Base-by-base conservation (phyloP, 2,329 filamentous ascomycete species). In the Colletotrichum echinochloae region DNA sequence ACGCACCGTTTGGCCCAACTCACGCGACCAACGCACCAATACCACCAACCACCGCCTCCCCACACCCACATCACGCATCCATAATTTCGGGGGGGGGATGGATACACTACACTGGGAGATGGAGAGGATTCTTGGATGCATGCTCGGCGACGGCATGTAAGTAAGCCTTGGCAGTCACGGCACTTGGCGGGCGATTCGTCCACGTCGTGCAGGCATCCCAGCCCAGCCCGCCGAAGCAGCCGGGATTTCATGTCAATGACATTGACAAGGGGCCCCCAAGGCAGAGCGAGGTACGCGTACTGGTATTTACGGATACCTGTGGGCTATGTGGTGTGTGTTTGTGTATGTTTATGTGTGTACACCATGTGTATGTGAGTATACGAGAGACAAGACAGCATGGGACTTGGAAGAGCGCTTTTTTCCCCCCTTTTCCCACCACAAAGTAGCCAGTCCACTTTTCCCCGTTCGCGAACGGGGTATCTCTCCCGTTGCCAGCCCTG, bases 111-210 rank as follows among this genome's bases (percentile, higher is more conserved):
- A n/a, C n/a, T n/a, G n/a, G n/a, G n/a, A n/a, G n/a, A n/a, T n/a
- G n/a, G 18, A 41, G 33, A 23, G 33, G 57, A 60, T 28, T 41
- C 28, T 18, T n/a, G n/a, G n/a, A n/a, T n/a, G n/a, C n/a, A n/a
- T n/a, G n/a, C n/a, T n/a, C n/a, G n/a, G n/a, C n/a, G n/a, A n/a
- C n/a, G n/a, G n/a, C 39, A 35, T 37, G 28, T 33, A 57, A 66
- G 63, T 70, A 61, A 61, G 56, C 33, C 63, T 70, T 70, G 67
- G 63, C 52, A 37, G 30, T 59, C 64, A 57, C 67, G 64, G 67
- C 57, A 62, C 57, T 70, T 67, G 67, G 64, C 57, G 64, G 44
- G 64, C 64, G 56, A 70, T 62, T 62, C 64, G 67, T 70, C 67
- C 64, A 67, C 57, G 64, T 70, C 67, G n/a, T n/a, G n/a, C n/a